These are phyloP conservation scores for Apiospora marii DNA, from an alignment of 2,329 filamentous ascomycete species.

Conservation along the genomic window DNA sequence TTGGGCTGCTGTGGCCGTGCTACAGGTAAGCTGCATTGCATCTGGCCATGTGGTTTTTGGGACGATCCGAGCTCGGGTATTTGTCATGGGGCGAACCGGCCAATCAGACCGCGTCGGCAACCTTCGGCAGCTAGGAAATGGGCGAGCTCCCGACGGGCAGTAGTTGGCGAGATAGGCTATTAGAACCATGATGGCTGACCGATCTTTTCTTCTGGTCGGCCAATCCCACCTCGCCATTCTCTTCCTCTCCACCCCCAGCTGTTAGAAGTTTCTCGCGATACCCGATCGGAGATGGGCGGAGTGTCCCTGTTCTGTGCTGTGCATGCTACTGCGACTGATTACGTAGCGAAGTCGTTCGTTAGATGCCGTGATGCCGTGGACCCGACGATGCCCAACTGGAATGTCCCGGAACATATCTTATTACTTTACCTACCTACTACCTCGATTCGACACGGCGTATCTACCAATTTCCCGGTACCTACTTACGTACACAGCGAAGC, in stretches of 20 bases:
- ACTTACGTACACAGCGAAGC: not conserved
- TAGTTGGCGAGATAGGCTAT: constrained; percentile 10
- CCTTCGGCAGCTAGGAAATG: not conserved
- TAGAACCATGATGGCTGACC: not conserved
- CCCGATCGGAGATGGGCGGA: not conserved
- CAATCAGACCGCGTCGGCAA: not conserved
- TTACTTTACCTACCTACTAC: not conserved
- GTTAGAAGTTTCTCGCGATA: not conserved
- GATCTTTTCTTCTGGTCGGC: not conserved
- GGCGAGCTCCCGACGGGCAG: not conserved
- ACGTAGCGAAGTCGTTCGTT: not conserved
- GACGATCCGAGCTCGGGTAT: not conserved
- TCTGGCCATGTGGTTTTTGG: not conserved
- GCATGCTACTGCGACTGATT: not conserved
- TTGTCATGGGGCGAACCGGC: not conserved
- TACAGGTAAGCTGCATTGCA: not conserved
- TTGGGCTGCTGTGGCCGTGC: not conserved
- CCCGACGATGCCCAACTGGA: not conserved
- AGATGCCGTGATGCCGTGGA: not conserved
- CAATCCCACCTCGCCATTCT: not conserved
- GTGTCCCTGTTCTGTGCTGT: not conserved
- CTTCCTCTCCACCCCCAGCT: not conserved
- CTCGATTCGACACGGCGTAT: not conserved
- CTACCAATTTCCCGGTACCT: not conserved
- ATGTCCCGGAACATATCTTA: not conserved